A percentile compares a stretch with the other conserved stretches of the same genome.
phyloP scores from a whole-genome alignment of 768 basidiomycete species.

The Boletales sp. region DNA sequence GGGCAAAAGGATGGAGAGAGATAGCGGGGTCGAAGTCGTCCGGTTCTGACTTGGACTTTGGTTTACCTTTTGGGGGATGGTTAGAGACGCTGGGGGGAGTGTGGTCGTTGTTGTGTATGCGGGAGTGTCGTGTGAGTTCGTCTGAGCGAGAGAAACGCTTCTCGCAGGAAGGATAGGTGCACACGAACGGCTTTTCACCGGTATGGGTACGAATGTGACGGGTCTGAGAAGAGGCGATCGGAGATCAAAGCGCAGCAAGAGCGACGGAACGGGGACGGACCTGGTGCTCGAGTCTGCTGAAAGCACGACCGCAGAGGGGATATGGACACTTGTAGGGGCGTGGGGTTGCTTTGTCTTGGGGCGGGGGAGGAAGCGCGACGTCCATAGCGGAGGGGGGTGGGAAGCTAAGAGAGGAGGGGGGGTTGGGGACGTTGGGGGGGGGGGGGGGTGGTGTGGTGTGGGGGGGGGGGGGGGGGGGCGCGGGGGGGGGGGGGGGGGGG shows the following conservation, averaged over 20 bases:
- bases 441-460: too few species aligned
- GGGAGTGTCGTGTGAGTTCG: conserved; percentile 92
- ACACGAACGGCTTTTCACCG: conserved; percentile 95
- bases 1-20: conserved; percentile 23
- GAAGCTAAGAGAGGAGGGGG: conserved; percentile 11
- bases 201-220: conserved; percentile 98
- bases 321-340: conserved; percentile 98
- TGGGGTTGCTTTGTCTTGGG: conserved; percentile 41
- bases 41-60: conserved; percentile 29
- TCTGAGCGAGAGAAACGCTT: conserved; percentile 98
- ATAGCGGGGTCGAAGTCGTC: conserved; percentile 27
- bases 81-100: conserved; percentile 14
- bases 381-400: conserved; percentile 24
- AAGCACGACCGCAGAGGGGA: conserved; percentile 87
- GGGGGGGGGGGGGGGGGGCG: too few species aligned
- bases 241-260: conserved; percentile 11
- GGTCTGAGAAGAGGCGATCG: conserved; percentile 51
- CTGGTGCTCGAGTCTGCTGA: conserved; percentile 95
- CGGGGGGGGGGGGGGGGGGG: too few species aligned
- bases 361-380: neutral
- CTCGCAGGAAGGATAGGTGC: conserved; percentile 91
- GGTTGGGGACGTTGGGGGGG: too few species aligned
- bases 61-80: conserved; percentile 24
- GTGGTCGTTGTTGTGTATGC: conserved; percentile 80
- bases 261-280: conserved; percentile 38